Evolutionary conservation across 169 alveolate species (phyloP), one percentile per base, ranked within the genome.

Genomic region (Plasmodium fragile): DNA sequence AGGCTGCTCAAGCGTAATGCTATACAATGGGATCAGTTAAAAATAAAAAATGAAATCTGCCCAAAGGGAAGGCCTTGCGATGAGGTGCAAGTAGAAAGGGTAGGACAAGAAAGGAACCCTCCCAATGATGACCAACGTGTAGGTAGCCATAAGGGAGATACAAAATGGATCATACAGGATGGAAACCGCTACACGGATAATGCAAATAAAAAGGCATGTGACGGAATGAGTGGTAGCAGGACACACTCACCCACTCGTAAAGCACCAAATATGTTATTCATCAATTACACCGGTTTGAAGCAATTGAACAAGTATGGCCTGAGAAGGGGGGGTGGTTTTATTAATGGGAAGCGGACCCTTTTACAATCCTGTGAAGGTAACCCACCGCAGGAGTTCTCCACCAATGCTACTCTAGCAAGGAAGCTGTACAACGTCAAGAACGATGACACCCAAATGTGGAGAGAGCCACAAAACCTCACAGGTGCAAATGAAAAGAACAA

Each of bases 201-300:
- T n/a, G 36, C 41, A 25, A 65, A 65, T 5, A 18, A 65, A 6
- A 8, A 2, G 2, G 0, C 10, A 65, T 4, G 75, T 6, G 16
- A 30, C 0, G 72, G 72, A 55, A 55, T 0, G 32, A 55, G 36
- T 13, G 59, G 59, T 0, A 65, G 30, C 18, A 4, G 2, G 32
- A 65, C 11, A 65, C n/a, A 65, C n/a, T 0, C 75, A 65, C 36
- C 0, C 75, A 25, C 36, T 6, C n/a, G 1, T 22, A 82, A 18
- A 8, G 18, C 30, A n/a, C 78, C 53, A 13, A 71, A 83, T n/a
- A 6, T 43, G 45, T 71, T 83, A 43, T 83, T 83, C 53, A 83
- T 83, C 43, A 83, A 83, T 55, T 55, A 70, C 36, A 30, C 59
- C 34, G 41, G 45, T 71, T 83, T 72, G 7, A 70, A 30, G 22